These are phyloP conservation scores for Penstemon barbatus DNA, from an alignment of 257 asterid genomes.

Conservation along the genomic window DNA sequence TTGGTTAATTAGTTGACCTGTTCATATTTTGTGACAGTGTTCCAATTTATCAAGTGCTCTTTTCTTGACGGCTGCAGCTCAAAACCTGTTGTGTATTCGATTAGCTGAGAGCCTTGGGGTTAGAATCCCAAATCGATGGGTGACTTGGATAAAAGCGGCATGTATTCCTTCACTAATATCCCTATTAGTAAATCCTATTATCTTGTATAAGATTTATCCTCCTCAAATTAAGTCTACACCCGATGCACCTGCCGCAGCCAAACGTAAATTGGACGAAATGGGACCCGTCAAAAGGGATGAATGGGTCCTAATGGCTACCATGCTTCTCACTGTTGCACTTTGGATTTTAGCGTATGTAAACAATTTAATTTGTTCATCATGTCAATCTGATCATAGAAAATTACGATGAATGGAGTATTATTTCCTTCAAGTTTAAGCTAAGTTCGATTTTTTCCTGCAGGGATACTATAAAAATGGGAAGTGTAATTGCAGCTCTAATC, in stretches of 20 bases:
- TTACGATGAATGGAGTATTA: too few relatives aligned
- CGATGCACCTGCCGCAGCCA: conserved; percentile 71
- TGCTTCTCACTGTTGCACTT: conserved; percentile 63
- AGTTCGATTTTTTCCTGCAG: conserved; percentile 31
- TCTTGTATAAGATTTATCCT: conserved; percentile 62
- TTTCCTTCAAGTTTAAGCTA: too few relatives aligned
- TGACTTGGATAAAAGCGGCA: conserved; percentile 71
- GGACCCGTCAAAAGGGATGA: conserved; percentile 69
- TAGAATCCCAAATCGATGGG: conserved; percentile 56
- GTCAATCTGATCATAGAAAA: not conserved
- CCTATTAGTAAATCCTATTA: conserved; percentile 50
- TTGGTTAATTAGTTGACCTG: not conserved
- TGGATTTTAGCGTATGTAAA: conserved; percentile 72
- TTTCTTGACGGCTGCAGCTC: conserved; percentile 90
- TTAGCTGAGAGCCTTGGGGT: conserved; percentile 79
- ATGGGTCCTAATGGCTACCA: conserved; percentile 68
- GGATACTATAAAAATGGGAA: conserved; percentile 49
- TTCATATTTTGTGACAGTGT: conserved; percentile 40
- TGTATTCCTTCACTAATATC: conserved; percentile 51
- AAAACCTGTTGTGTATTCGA: conserved; percentile 66
- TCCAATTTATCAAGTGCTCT: conserved; percentile 68
- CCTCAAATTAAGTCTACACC: conserved; percentile 74
- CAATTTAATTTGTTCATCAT: not conserved
- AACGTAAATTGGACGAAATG: conserved; percentile 60
- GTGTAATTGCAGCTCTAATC: conserved; percentile 73